Evolutionary conservation across 768 basidiomycete genomes (phyloP).

Genomic region (Boletus pseudo-olivaceus): DNA sequence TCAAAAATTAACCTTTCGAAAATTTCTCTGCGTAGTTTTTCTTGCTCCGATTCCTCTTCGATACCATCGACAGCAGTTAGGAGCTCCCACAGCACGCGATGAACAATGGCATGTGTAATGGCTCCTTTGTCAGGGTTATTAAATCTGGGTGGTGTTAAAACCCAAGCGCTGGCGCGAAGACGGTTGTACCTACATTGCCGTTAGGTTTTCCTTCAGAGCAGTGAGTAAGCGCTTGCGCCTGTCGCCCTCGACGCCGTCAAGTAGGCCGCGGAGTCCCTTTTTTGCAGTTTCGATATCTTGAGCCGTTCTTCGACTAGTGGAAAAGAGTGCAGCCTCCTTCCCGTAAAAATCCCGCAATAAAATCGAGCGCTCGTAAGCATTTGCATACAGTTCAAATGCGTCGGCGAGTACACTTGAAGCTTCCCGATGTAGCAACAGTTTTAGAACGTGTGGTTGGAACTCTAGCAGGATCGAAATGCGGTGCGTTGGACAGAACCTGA

Average conservation of each 20-base stretch:
- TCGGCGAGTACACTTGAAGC: conserved; percentile 83
- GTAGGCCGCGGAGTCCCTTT: conserved; percentile 63
- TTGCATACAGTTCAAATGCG: conserved; percentile 83
- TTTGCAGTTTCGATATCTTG: conserved; percentile 62
- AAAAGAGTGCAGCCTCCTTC: conserved; percentile 78
- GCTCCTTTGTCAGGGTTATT: conserved; percentile 91
- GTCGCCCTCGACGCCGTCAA: conserved; percentile 63
- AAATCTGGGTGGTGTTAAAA: conserved; percentile 49
- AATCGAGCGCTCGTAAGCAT: conserved; percentile 77
- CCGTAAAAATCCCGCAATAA: conserved; percentile 89
- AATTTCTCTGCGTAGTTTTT: conserved; percentile 74
- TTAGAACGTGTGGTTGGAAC: conserved; percentile 72
- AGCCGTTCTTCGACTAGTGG: conserved; percentile 48
- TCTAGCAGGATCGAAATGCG: conserved; percentile 74
- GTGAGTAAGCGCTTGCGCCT: conserved; percentile 62
- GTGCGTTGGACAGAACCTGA: conserved; percentile 69
- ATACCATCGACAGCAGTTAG: conserved; percentile 56
- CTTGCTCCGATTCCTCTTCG: conserved; percentile 61
- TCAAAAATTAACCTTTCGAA: conserved; percentile 63
- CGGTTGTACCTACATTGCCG: conserved; percentile 57
- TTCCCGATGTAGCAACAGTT: conserved; percentile 79
- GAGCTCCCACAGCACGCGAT: conserved; percentile 86
- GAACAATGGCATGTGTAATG: conserved; percentile 82
- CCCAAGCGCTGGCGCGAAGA: background rate
- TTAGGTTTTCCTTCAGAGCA: conserved; percentile 70